Evolutionary conservation across 179 eudicot species (phyloP), one percentile per base, ranked within the genome.

Genomic region (Corrigiola litoralis): DNA sequence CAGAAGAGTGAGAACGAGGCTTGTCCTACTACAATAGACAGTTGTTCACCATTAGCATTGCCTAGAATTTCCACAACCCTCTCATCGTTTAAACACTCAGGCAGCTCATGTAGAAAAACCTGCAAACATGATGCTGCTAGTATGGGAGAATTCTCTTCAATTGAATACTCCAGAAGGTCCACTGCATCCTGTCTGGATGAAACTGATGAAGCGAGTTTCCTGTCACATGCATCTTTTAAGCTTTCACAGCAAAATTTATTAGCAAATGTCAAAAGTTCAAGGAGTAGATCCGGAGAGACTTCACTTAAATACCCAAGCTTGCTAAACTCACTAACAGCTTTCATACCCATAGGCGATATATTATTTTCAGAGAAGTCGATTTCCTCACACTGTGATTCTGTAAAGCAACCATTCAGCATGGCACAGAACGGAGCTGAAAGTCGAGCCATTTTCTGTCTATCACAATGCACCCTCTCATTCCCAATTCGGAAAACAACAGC

Each of bases 81-180:
- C 34, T 77, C 67, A 50, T 94, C 89, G 7, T 80, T 72, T 20
- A 94, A 77, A 71, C 87, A 81, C 31, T 85, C 85, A 2, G 99
- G 95, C 62, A 94, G 92, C 50, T 87, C 95, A 4, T 80, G 95
- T 32, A 94, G 76, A 75, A 94, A 94, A 48, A 84, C 83, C 72
- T 94, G 97, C 83, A 94, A 78, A 73, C 97, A 90, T 5, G 99
- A 84, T 23, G 89, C 92, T 47, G 95, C 99, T 49, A 94, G 84
- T 44, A 90, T 80, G 10, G 90, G 94, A n/a, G 84, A 79, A 49
- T 85, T 84, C 67, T 90, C 94, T 70, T 94, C 97, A 23, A 94
- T 78, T 20, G 95, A 92, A 44, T 78, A 87, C 71, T 94, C 97
- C 66, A 90, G 65, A 42, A 94, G 86, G 28, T 87, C 94, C 46